phyloP scores from a whole-genome alignment of 345 rosid genomes.

The Linum lewisii region DNA sequence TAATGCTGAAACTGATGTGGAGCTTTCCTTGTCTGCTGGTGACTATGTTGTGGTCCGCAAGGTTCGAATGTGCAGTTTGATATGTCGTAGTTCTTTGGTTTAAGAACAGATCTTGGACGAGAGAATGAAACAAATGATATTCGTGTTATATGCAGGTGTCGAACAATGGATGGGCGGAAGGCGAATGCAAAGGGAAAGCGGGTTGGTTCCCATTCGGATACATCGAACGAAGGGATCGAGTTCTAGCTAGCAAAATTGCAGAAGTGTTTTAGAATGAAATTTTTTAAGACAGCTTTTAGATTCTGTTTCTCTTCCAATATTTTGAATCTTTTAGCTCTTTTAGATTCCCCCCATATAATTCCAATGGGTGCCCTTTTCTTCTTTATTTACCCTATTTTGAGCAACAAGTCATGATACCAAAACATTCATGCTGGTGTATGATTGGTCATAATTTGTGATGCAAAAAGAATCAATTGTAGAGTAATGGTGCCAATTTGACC shows the following conservation, averaged over 20 bases:
- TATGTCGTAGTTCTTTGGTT: constrained; percentile 3
- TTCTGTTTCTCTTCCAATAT: neutral
- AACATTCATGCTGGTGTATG: too few relatives aligned
- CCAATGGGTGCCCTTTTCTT: too few relatives aligned
- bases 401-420: too few relatives aligned
- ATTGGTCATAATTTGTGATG: too few relatives aligned
- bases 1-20: constrained; percentile 69
- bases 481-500: too few relatives aligned
- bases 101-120: neutral
- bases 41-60: constrained; percentile 88
- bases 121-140: constrained; percentile 7
- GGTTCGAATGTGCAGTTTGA: constrained; percentile 29
- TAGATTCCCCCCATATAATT: too few relatives aligned
- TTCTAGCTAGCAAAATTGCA: constrained; percentile 77
- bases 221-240: constrained; percentile 76
- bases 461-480: too few relatives aligned
- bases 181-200: constrained; percentile 91
- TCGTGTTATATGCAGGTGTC: constrained; percentile 41
- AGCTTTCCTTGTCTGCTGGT: constrained; percentile 69
- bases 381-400: too few relatives aligned
- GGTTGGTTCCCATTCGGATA: constrained; percentile 91
- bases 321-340: too few relatives aligned
- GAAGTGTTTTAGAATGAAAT: constrained; percentile 51
- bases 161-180: constrained; percentile 91
- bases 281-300: neutral